These are phyloP conservation scores for Ceratocystis smalleyi DNA, from an alignment of 2,329 filamentous ascomycete genomes.

Conservation along the genomic window DNA sequence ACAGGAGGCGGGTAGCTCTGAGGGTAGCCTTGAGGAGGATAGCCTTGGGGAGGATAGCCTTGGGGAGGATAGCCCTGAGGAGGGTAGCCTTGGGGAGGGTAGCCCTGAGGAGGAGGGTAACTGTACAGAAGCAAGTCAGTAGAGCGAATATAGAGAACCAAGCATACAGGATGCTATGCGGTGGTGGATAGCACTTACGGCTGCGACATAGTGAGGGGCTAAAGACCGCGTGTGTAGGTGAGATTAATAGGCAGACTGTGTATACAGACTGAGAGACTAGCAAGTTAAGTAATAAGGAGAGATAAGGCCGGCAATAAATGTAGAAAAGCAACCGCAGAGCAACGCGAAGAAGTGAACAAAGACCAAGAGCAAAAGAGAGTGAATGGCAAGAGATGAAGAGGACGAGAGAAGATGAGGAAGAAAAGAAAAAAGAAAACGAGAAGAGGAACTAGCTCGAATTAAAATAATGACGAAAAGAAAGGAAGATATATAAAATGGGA, in stretches of 20 bases:
- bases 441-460: neutral
- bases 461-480: conserved; percentile 4
- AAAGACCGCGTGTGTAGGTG: neutral
- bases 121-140: conserved; percentile 8
- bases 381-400: neutral
- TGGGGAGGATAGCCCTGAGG: conserved; percentile 19
- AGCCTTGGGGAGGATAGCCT: conserved; percentile 20
- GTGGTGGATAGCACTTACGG: conserved; percentile 3
- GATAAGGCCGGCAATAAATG: neutral
- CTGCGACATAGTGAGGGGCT: conserved; percentile 6
- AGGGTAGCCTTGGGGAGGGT: conserved; percentile 18
- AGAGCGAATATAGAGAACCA: neutral
- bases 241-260: neutral
- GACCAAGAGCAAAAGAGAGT: neutral
- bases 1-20: conserved; percentile 4
- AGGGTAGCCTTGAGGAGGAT: conserved; percentile 20
- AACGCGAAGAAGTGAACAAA: neutral
- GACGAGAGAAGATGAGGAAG: neutral
- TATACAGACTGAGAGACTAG: neutral
- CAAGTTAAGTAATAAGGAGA: conserved; percentile 2
- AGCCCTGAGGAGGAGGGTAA: conserved; percentile 19
- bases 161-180: neutral
- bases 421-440: neutral
- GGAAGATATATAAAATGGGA: neutral
- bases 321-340: neutral